Evolutionary conservation across 345 rosid species (phyloP).

Genomic region (Acer negundo): DNA sequence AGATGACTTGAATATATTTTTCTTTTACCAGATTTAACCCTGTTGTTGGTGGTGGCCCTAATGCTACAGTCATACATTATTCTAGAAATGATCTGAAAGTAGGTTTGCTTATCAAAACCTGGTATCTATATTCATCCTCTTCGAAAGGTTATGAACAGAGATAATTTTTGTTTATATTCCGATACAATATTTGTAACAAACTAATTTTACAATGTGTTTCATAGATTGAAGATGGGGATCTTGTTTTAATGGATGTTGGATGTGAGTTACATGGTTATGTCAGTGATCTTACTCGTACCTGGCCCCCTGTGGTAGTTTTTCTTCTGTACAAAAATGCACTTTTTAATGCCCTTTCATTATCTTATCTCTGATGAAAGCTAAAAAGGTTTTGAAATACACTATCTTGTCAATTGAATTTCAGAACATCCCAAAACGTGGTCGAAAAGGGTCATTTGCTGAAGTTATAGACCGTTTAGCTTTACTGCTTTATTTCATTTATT

Average conservation of each 20-base stretch:
- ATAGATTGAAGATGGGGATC: slow-evolving; percentile 82
- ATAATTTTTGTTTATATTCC: neutral
- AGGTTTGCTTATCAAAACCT: slow-evolving; percentile 32
- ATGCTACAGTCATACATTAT: slow-evolving; percentile 91
- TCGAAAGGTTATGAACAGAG: neutral
- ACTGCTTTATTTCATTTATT: neutral
- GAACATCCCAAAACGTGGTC: neutral
- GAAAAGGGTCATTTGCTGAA: neutral
- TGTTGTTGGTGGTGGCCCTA: slow-evolving; percentile 93
- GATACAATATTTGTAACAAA: neutral
- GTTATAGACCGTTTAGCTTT: neutral
- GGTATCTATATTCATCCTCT: slow-evolving; percentile 3
- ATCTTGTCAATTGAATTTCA: neutral
- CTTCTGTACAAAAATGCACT: slow-evolving; percentile 58
- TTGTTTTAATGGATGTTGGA: slow-evolving; percentile 96
- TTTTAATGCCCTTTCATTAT: too few species aligned
- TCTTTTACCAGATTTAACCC: slow-evolving; percentile 72
- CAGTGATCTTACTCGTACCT: too few species aligned
- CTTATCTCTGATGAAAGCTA: too few species aligned
- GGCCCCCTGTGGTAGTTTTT: too few species aligned
- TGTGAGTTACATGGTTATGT: slow-evolving; percentile 97
- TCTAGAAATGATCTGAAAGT: slow-evolving; percentile 91
- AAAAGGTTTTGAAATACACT: too few species aligned
- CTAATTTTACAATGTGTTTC: slow-evolving; percentile 15
- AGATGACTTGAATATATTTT: slow-evolving; percentile 10